phyloP scores from a whole-genome alignment of 805 yeast species.

The Saturnispora besseyi region DNA sequence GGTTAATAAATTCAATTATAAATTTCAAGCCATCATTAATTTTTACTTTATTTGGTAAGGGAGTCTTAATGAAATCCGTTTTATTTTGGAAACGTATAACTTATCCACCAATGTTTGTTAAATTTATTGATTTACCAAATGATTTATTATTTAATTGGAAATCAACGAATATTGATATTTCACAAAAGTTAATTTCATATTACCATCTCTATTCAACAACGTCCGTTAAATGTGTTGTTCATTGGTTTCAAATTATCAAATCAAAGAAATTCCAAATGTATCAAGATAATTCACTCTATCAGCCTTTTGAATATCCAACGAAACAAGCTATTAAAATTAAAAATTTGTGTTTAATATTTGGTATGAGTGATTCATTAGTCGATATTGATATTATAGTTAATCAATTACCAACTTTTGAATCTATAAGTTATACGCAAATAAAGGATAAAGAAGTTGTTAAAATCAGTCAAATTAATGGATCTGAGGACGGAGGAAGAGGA shows the following conservation, averaged over 20 bases:
- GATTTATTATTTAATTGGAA: constrained; percentile 72
- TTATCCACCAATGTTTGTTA: constrained; percentile 67
- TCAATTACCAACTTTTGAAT: constrained; percentile 30
- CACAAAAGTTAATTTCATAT: constrained; percentile 73
- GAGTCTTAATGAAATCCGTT: constrained; percentile 54
- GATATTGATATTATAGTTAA: constrained; percentile 67
- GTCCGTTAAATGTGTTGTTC: constrained; percentile 87
- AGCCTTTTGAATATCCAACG: constrained; percentile 33
- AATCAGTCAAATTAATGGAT: constrained; percentile 6
- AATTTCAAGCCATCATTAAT: constrained; percentile 71
- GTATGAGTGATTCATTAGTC: constrained; percentile 74
- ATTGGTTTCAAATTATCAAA: constrained; percentile 88
- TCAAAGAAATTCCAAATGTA: constrained; percentile 80
- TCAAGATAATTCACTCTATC: constrained; percentile 59
- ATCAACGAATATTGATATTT: constrained; percentile 54
- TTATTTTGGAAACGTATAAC: constrained; percentile 67
- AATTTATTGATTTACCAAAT: constrained; percentile 64
- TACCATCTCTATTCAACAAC: constrained; percentile 88
- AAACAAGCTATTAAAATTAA: constrained; percentile 44
- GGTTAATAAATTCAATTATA: constrained; percentile 65
- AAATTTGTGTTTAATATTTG: constrained; percentile 75
- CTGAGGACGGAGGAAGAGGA: neutral
- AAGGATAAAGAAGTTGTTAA: neutral
- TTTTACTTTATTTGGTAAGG: constrained; percentile 64
- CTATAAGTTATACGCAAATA: constrained; percentile 7